These are phyloP conservation scores for Russula abietina DNA, from an alignment of 768 basidiomycete species.

Conservation along the genomic window DNA sequence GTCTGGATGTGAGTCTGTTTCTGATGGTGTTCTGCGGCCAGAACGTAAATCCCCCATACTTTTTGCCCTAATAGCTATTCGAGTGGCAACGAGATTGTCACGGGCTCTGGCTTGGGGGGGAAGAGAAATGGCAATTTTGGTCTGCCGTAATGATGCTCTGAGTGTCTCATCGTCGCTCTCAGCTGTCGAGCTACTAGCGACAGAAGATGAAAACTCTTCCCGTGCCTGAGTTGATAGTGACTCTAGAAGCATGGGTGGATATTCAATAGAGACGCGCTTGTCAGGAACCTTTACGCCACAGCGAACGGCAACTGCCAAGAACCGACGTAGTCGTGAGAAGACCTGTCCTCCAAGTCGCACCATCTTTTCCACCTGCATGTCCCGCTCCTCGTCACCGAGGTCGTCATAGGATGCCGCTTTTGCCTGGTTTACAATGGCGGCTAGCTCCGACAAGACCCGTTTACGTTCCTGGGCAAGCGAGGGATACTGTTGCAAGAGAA, in stretches of 20 bases:
- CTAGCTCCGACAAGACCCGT: constrained; percentile 72
- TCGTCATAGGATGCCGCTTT: constrained; percentile 54
- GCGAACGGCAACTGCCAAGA: constrained; percentile 69
- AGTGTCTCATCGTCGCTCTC: constrained; percentile 24
- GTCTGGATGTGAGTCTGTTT: constrained; percentile 35
- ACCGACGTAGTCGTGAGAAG: constrained; percentile 71
- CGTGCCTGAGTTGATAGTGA: constrained; percentile 21
- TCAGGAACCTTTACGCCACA: constrained; percentile 66
- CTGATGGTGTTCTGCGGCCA: constrained; percentile 32
- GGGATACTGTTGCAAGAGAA: constrained; percentile 59
- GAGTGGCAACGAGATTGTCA: constrained; percentile 26
- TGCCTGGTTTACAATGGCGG: constrained; percentile 75
- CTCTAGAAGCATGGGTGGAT: constrained; percentile 20
- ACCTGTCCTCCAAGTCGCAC: constrained; percentile 74
- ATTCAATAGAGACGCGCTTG: constrained; percentile 18
- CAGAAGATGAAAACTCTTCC: constrained; percentile 10
- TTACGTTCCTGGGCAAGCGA: constrained; percentile 72
- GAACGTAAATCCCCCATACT: constrained; percentile 49
- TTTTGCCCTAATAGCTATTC: constrained; percentile 40
- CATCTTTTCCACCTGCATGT: constrained; percentile 67
- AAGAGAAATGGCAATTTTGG: constrained; percentile 24
- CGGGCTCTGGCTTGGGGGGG: constrained; percentile 2
- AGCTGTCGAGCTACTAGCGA: constrained; percentile 5
- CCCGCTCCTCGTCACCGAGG: constrained; percentile 44
- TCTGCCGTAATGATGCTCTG: constrained; percentile 4